These are phyloP conservation scores for Aspergillus hiratsukae DNA, from an alignment of 2,329 filamentous ascomycete species.

Conservation along the genomic window DNA sequence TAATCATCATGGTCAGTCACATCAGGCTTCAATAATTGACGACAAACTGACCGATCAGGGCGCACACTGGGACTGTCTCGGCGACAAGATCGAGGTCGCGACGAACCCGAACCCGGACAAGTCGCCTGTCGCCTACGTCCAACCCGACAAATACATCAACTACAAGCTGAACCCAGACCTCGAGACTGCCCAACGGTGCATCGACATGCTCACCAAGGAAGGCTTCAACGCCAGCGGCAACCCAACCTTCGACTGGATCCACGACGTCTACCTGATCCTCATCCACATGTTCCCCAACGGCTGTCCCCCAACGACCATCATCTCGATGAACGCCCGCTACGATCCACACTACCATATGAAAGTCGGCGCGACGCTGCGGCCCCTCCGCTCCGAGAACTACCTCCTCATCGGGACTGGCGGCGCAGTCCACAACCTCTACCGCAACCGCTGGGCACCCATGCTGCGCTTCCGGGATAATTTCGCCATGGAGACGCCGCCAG, in stretches of 20 bases:
- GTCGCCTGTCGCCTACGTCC: conserved; percentile 62
- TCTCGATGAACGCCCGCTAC: conserved; percentile 47
- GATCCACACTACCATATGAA: conserved; percentile 55
- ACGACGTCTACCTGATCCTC: conserved; percentile 65
- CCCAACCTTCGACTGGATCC: conserved; percentile 63
- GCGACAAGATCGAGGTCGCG: conserved; percentile 56
- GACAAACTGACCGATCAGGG: conserved; percentile 35
- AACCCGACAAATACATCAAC: conserved; percentile 60
- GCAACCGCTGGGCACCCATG: conserved; percentile 64
- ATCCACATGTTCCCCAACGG: conserved; percentile 64
- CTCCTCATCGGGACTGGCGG: conserved; percentile 60
- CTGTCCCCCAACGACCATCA: conserved; percentile 63
- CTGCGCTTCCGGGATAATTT: conserved; percentile 60
- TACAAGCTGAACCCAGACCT: conserved; percentile 61
- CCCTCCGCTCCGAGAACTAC: conserved; percentile 51
- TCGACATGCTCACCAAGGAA: conserved; percentile 46
- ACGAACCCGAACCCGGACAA: conserved; percentile 59
- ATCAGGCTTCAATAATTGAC: background rate
- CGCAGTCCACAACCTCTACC: conserved; percentile 66
- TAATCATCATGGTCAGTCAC: conserved; percentile 58
- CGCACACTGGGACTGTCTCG: conserved; percentile 61
- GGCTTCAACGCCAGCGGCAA: conserved; percentile 55
- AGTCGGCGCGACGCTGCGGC: conserved; percentile 54
- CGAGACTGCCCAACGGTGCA: conserved; percentile 46
- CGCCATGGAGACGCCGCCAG: conserved; percentile 55